Evolutionary conservation across 1,139 yeast genomes (phyloP).

Genomic region (Ogataea hybrid): DNA sequence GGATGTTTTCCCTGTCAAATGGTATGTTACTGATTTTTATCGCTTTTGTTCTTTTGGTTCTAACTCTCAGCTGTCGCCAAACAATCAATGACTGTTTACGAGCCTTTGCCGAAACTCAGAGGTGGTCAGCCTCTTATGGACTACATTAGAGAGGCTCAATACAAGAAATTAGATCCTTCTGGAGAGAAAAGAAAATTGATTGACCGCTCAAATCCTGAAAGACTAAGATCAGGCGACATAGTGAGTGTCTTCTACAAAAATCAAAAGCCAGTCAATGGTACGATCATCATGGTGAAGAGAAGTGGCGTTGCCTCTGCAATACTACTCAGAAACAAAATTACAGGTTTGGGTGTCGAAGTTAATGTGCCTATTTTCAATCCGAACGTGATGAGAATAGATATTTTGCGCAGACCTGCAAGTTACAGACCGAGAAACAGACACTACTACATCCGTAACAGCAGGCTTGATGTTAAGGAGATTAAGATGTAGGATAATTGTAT

Average conservation of each 20-base stretch:
- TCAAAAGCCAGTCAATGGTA: conserved; percentile 67
- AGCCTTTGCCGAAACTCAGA: conserved; percentile 52
- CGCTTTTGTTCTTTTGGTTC: neutral
- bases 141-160: conserved; percentile 48
- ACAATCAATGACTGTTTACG: conserved; percentile 41
- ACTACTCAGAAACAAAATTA: conserved; percentile 73
- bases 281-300: conserved; percentile 72
- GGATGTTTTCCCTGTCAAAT: neutral
- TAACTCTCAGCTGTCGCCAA: conserved; percentile 5
- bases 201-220: conserved; percentile 43
- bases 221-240: conserved; percentile 76
- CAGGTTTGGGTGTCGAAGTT: conserved; percentile 77
- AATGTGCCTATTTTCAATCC: conserved; percentile 81
- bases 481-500: conserved; percentile 19
- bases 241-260: conserved; percentile 73
- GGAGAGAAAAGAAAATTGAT: conserved; percentile 71
- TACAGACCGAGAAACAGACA: conserved; percentile 78
- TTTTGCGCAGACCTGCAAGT: conserved; percentile 67
- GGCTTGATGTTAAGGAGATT: conserved; percentile 62
- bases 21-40: neutral
- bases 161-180: conserved; percentile 62
- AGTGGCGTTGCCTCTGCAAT: conserved; percentile 69
- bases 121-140: conserved; percentile 49
- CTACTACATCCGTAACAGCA: conserved; percentile 81
- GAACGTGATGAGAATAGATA: conserved; percentile 66